phyloP scores from a whole-genome alignment of 75 land plant species.

The Pseudotsuga menziesii region DNA sequence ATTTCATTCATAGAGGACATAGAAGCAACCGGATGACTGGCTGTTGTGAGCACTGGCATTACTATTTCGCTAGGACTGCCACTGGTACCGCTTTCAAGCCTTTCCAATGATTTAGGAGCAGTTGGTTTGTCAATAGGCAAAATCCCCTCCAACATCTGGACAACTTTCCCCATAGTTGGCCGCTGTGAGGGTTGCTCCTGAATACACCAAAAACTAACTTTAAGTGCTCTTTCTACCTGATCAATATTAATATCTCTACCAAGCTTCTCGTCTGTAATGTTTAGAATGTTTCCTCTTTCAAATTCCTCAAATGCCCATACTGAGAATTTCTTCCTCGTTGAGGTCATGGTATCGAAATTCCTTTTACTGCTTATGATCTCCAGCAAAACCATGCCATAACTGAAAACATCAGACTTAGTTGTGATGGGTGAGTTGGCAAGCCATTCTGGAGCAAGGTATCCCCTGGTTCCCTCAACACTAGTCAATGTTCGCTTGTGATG shows the following conservation, averaged over 20 bases:
- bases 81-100: conserved; percentile 22
- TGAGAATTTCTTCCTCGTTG: conserved; percentile 51
- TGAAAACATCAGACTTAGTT: conserved; percentile 74
- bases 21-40: conserved; percentile 31
- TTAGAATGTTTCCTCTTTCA: conserved; percentile 44
- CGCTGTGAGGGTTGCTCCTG: conserved; percentile 76
- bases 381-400: conserved; percentile 86
- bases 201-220: conserved; percentile 80
- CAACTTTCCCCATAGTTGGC: conserved; percentile 82
- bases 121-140: conserved; percentile 55
- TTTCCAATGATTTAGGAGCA: conserved; percentile 40
- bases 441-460: conserved; percentile 93
- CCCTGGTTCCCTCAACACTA: conserved; percentile 63
- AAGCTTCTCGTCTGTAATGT: conserved; percentile 53
- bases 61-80: conserved; percentile 21
- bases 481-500: conserved; percentile 34
- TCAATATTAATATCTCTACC: conserved; percentile 32
- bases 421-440: conserved; percentile 69
- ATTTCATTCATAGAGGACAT: conserved; percentile 20
- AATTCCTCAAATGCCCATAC: conserved; percentile 74
- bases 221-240: conserved; percentile 40
- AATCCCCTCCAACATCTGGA: conserved; percentile 78
- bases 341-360: conserved; percentile 55
- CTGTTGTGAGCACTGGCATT: conserved; percentile 26
- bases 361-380: conserved; percentile 78